Conservation (phyloP, 2,329 filamentous ascomycete genomes). For the Beauveria pseudobassiana region DNA sequence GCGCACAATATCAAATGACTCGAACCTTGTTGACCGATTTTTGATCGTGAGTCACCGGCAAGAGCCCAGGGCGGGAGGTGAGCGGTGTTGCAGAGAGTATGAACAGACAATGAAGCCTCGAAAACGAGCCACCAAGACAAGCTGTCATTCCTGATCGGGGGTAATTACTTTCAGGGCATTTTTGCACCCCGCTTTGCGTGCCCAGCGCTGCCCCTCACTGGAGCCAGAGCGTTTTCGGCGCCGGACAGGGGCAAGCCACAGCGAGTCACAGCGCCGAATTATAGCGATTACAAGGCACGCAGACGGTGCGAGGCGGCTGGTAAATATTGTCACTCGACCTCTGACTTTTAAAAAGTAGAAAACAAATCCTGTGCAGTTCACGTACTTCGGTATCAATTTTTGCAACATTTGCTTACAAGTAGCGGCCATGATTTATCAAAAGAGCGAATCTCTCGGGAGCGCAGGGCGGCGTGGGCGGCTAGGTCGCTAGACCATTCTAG, state of each 20-base stretch:
- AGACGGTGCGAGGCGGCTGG: neutral
- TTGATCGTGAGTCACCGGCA: constrained; percentile 10
- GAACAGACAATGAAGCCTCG: constrained; percentile 4
- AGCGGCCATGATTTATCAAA: too few relatives aligned
- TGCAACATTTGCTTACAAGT: too few relatives aligned
- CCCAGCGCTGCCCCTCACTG: constrained; percentile 9
- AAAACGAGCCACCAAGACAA: constrained; percentile 8
- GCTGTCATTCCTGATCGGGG: constrained; percentile 5
- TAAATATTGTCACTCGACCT: too few relatives aligned
- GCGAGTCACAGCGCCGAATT: neutral
- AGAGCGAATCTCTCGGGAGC: too few relatives aligned
- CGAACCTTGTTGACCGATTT: neutral
- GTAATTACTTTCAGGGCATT: neutral
- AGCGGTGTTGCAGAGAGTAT: neutral
- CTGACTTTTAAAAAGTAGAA: too few relatives aligned
- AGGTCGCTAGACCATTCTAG: neutral
- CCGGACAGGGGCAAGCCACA: neutral
- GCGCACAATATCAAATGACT: neutral
- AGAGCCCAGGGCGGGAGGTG: neutral
- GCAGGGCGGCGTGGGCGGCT: too few relatives aligned
- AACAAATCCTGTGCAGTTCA: too few relatives aligned
- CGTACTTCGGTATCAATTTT: too few relatives aligned
- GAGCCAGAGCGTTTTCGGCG: neutral
- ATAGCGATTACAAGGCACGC: neutral
- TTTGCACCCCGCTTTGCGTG: constrained; percentile 10